Percentiles rank a stretch among this genome's conserved stretches.
phyloP scores from a whole-genome alignment of 2,329 filamentous ascomycete species.

The Cryphonectria japonica region DNA sequence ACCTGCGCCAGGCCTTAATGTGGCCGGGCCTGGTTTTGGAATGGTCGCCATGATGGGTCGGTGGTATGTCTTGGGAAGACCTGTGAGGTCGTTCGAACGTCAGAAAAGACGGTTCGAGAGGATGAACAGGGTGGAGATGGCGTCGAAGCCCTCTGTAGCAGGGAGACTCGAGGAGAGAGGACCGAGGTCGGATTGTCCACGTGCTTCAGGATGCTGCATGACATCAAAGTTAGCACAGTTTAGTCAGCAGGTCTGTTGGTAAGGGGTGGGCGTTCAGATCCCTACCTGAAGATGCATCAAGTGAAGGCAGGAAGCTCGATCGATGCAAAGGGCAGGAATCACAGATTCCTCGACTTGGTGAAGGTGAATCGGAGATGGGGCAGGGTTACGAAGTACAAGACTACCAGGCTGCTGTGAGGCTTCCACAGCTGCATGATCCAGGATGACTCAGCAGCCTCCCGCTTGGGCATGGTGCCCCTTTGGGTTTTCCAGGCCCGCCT shows the following conservation, averaged over 20 bases:
- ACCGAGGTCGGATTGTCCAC: constrained; percentile 20
- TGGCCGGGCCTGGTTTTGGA: constrained; percentile 89
- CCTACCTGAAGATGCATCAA: neutral
- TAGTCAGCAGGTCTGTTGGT: neutral
- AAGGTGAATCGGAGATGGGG: constrained; percentile 5
- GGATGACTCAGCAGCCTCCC: neutral
- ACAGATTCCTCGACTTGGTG: neutral
- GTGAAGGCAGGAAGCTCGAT: neutral
- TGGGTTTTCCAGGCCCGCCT: neutral
- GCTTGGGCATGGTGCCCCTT: neutral
- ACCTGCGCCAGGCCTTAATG: constrained; percentile 79
- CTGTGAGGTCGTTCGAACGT: neutral
- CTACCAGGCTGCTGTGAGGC: neutral
- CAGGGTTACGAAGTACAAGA: constrained; percentile 10
- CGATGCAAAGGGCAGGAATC: neutral
- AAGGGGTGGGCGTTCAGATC: neutral
- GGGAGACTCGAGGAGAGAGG: constrained; percentile 10
- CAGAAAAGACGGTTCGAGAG: neutral
- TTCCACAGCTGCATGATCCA: neutral
- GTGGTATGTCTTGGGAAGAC: constrained; percentile 16
- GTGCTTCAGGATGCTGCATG: constrained; percentile 22
- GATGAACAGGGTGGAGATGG: neutral
- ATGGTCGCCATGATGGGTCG: constrained; percentile 54
- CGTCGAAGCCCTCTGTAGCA: neutral
- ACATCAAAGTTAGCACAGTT: constrained; percentile 11